Conservation (phyloP, 495 filamentous ascomycete genomes). For the Hypoxylon fragiforme region DNA sequence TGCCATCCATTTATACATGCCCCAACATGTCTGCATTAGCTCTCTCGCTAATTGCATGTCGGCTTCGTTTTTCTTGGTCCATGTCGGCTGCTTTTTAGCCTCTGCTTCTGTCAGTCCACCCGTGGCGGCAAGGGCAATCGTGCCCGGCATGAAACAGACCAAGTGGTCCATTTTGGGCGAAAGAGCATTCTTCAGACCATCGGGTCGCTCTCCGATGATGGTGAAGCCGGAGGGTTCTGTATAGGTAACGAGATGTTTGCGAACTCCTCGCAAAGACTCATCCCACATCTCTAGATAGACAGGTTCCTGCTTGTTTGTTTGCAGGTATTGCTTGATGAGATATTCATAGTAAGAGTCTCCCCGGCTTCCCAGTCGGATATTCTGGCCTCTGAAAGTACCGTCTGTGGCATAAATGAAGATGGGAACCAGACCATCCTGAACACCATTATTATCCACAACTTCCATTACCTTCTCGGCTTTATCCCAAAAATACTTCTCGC, state of each 20-base stretch:
- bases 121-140: constrained; percentile 87
- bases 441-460: constrained; percentile 77
- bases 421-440: constrained; percentile 81
- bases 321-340: constrained; percentile 93
- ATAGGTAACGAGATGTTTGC: constrained; percentile 90
- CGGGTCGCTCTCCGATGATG: constrained; percentile 81
- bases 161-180: constrained; percentile 97
- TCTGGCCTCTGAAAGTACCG: constrained; percentile 76
- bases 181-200: constrained; percentile 65
- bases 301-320: constrained; percentile 83
- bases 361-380: constrained; percentile 88
- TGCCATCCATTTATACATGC: constrained; percentile 84
- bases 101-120: constrained; percentile 73
- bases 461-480: constrained; percentile 89
- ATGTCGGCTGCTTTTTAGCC: constrained; percentile 69
- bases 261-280: constrained; percentile 79
- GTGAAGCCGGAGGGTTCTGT: constrained; percentile 78
- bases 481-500: constrained; percentile 88
- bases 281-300: constrained; percentile 94
- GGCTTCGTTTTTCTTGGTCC: constrained; percentile 78
- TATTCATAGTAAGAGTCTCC: constrained; percentile 99
- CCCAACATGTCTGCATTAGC: constrained; percentile 96
- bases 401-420: constrained; percentile 83
- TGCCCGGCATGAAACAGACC: constrained; percentile 96
- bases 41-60: constrained; percentile 85